A percentile compares a stretch with the other conserved stretches of the same genome.
phyloP scores from a whole-genome alignment of 2,329 filamentous ascomycete species.

The Ophiostoma novo-ulmi region DNA sequence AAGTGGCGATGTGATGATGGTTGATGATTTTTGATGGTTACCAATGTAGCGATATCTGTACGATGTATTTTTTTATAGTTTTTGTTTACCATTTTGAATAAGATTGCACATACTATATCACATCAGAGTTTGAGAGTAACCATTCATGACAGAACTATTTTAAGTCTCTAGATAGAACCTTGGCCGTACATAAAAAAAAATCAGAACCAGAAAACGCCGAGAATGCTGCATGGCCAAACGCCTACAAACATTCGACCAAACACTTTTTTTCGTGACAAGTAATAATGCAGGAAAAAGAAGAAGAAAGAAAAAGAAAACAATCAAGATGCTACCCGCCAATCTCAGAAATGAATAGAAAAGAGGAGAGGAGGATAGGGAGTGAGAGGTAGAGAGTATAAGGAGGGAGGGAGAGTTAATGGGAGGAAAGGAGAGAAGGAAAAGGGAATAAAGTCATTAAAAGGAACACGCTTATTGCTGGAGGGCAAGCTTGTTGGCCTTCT shows the following conservation, averaged over 20 bases:
- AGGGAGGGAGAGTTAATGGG: not conserved
- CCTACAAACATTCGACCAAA: constrained; percentile 25
- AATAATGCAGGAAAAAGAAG: constrained; percentile 16
- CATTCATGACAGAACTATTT: constrained; percentile 17
- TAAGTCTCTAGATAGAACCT: constrained; percentile 20
- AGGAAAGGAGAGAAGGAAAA: not conserved
- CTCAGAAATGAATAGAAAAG: not conserved
- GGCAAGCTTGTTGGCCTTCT: constrained; percentile 51
- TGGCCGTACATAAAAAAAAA: constrained; percentile 16
- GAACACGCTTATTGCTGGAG: constrained; percentile 24
- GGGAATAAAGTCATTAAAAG: not conserved
- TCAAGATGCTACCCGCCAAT: constrained; percentile 17
- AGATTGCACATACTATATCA: not conserved
- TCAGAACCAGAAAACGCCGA: constrained; percentile 21
- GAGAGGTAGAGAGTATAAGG: not conserved
- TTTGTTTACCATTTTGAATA: not conserved
- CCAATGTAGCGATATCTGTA: not conserved
- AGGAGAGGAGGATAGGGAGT: not conserved
- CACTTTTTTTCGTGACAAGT: constrained; percentile 17
- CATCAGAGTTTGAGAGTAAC: not conserved
- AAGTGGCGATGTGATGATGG: not conserved
- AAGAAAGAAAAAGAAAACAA: not conserved
- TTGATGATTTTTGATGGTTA: not conserved
- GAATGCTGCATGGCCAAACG: constrained; percentile 22
- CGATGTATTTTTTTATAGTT: not conserved